These are phyloP conservation scores for Aeschynomene evenia DNA, from an alignment of 306 rosid genomes.

Conservation along the genomic window DNA sequence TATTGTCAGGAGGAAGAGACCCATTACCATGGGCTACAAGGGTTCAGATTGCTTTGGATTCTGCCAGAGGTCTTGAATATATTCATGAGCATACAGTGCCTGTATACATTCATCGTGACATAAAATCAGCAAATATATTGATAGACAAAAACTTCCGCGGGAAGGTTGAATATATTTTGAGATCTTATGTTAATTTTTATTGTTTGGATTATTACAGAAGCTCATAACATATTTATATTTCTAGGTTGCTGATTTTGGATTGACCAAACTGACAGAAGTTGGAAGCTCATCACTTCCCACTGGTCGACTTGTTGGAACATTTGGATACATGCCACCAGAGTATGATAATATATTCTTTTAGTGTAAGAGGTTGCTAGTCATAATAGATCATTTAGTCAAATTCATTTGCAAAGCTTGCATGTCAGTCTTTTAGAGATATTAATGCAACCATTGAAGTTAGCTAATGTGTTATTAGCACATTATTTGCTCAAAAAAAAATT, in stretches of 20 bases:
- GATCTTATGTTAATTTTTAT: slow-evolving; percentile 10
- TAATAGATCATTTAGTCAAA: slow-evolving; percentile 2
- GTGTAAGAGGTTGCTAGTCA: not conserved
- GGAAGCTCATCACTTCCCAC: slow-evolving; percentile 81
- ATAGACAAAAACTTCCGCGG: slow-evolving; percentile 81
- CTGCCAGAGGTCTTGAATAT: slow-evolving; percentile 97
- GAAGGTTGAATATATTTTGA: slow-evolving; percentile 55
- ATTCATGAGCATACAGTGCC: slow-evolving; percentile 99
- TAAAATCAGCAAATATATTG: slow-evolving; percentile 93
- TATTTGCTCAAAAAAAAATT: not conserved
- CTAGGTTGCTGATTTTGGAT: slow-evolving; percentile 97
- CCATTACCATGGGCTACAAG: slow-evolving; percentile 83
- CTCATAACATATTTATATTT: slow-evolving; percentile 23
- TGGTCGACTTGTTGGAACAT: slow-evolving; percentile 85
- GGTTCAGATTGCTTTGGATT: slow-evolving; percentile 93
- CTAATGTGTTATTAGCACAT: not conserved
- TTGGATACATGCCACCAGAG: slow-evolving; percentile 99
- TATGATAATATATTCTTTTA: slow-evolving; percentile 35
- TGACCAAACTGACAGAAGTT: slow-evolving; percentile 87
- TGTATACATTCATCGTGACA: slow-evolving; percentile 93
- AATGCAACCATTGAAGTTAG: not conserved
- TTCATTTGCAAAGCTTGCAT: not conserved
- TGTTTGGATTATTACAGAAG: slow-evolving; percentile 9
- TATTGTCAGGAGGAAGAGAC: slow-evolving; percentile 67
- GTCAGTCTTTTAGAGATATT: not conserved